phyloP scores from a whole-genome alignment of 192 early-diverging fungal genomes.

The Backusella tarrabulga region DNA sequence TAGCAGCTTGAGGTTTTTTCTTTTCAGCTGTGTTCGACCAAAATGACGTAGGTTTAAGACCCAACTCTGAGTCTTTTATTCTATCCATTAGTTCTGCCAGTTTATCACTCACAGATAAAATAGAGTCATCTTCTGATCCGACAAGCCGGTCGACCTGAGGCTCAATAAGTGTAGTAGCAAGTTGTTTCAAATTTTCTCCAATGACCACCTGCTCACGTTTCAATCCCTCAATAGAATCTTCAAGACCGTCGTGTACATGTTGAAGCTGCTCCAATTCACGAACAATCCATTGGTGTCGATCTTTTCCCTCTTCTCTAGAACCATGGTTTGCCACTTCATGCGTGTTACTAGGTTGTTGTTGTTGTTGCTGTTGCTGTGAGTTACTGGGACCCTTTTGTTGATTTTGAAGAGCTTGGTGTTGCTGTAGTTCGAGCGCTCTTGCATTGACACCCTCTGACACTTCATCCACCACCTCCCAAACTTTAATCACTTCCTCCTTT shows the following conservation, averaged over 20 bases:
- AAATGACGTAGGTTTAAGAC: background rate
- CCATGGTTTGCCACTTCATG: background rate
- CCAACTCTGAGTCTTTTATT: constrained; percentile 21
- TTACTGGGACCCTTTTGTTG: background rate
- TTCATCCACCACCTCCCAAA: constrained; percentile 54
- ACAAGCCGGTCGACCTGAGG: constrained; percentile 29
- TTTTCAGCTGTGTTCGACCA: background rate
- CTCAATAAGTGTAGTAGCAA: constrained; percentile 38
- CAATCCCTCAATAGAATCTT: constrained; percentile 44
- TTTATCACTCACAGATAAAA: constrained; percentile 32
- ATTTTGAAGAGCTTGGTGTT: constrained; percentile 10
- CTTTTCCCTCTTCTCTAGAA: constrained; percentile 30
- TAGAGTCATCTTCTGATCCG: constrained; percentile 33
- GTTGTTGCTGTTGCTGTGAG: constrained; percentile 21
- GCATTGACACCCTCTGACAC: constrained; percentile 33
- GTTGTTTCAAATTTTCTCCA: constrained; percentile 35
- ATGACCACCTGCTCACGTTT: constrained; percentile 46
- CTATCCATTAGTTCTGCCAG: constrained; percentile 37
- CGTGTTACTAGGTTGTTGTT: constrained; percentile 8
- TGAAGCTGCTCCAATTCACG: constrained; percentile 50
- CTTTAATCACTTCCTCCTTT: constrained; percentile 49
- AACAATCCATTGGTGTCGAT: constrained; percentile 43
- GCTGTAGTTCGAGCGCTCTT: background rate
- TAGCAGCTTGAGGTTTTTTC: background rate
- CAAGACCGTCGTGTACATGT: constrained; percentile 37